These are phyloP conservation scores for Umbelopsis ramanniana DNA, from an alignment of 192 early-diverging fungal species.

Conservation along the genomic window DNA sequence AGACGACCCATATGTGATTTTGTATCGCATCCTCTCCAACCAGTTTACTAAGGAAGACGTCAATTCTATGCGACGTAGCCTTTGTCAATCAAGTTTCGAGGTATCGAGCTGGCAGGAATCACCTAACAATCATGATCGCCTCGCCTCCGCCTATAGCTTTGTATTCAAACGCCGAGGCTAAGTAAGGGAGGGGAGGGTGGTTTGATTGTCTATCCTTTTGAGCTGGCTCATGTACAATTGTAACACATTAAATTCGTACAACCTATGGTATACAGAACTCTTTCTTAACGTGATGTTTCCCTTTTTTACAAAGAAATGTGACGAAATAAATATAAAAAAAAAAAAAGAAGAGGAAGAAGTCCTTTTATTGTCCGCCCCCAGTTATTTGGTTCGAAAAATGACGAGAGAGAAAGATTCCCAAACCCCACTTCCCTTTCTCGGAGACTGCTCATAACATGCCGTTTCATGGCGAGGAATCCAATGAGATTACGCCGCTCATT, in stretches of 20 bases:
- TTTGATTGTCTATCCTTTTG: background rate
- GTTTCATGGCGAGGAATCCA: background rate
- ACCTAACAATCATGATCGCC: background rate
- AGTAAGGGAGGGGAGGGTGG: background rate
- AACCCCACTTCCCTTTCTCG: background rate
- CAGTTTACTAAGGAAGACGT: conserved; percentile 7
- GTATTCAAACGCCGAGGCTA: conserved; percentile 6
- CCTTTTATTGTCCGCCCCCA: background rate
- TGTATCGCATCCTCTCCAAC: conserved; percentile 10
- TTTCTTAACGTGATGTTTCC: too few species aligned
- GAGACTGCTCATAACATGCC: background rate
- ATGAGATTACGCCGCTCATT: background rate
- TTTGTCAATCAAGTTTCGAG: conserved; percentile 15
- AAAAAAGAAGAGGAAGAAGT: background rate
- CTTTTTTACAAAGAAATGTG: too few species aligned
- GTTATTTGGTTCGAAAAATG: background rate
- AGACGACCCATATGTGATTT: conserved; percentile 10
- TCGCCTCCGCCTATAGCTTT: conserved; percentile 8
- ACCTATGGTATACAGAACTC: too few species aligned
- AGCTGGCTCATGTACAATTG: background rate
- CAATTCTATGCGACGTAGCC: conserved; percentile 6
- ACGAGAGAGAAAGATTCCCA: background rate
- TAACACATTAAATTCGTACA: too few species aligned
- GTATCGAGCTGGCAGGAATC: conserved; percentile 3
- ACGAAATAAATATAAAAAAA: background rate